phyloP scores from a whole-genome alignment of 495 filamentous ascomycete species.

The Cudoniella acicularis region DNA sequence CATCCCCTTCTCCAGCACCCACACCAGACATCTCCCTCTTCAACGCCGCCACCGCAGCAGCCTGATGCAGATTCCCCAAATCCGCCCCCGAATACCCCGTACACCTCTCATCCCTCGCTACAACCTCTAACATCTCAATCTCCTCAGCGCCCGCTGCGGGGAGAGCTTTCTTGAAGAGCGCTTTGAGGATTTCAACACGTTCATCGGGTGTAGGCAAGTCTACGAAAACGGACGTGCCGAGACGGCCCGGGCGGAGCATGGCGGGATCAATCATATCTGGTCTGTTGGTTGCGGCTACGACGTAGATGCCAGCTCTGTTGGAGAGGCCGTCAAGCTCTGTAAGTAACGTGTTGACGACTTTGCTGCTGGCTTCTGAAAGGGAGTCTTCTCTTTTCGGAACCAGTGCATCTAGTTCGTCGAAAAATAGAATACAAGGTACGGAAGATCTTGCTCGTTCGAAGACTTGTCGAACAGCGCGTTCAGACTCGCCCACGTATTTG shows the following conservation, averaged over 20 bases:
- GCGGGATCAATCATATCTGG: conserved; percentile 96
- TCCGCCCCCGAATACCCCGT: conserved; percentile 91
- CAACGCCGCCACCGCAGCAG: conserved; percentile 67
- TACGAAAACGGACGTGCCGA: conserved; percentile 87
- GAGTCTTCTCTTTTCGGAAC: conserved; percentile 81
- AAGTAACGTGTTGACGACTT: conserved; percentile 94
- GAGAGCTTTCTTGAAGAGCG: conserved; percentile 65
- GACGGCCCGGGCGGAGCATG: conserved; percentile 86
- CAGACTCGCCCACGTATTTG: conserved; percentile 94
- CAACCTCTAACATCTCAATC: conserved; percentile 42
- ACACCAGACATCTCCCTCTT: conserved; percentile 14
- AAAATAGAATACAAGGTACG: conserved; percentile 93
- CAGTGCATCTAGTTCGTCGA: conserved; percentile 93
- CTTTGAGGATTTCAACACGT: conserved; percentile 79
- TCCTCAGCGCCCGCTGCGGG: conserved; percentile 24
- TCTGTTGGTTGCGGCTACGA: conserved; percentile 91
- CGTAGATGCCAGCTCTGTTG: conserved; percentile 82
- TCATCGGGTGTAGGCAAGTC: conserved; percentile 78
- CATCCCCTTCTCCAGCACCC: conserved; percentile 4
- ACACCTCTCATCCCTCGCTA: conserved; percentile 66
- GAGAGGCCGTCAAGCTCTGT: conserved; percentile 90
- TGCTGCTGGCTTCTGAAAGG: conserved; percentile 74
- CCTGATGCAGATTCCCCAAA: conserved; percentile 69
- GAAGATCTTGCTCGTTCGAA: conserved; percentile 84
- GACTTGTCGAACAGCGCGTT: conserved; percentile 87